phyloP scores from a whole-genome alignment of 176 grass and related monocot species.

The Lolium perenne region DNA sequence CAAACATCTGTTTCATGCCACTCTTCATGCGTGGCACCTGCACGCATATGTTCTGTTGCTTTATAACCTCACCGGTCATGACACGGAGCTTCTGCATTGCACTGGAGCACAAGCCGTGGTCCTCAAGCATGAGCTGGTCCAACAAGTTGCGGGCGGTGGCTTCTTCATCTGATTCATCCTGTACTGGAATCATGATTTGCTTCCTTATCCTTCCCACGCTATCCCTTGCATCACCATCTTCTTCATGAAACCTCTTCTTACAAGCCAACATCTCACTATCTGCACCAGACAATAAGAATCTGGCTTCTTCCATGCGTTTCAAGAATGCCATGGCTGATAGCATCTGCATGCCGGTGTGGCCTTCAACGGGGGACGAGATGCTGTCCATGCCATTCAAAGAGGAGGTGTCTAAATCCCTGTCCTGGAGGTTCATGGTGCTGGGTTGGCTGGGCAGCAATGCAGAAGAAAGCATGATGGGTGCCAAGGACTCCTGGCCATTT shows the following conservation, averaged over 20 bases:
- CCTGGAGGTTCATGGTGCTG: neutral
- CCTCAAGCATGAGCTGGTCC: slow-evolving; percentile 40
- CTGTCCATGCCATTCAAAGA: neutral
- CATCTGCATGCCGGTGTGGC: neutral
- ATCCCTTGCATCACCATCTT: slow-evolving; percentile 26
- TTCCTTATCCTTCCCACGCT: slow-evolving; percentile 45
- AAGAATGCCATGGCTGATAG: neutral
- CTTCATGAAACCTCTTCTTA: slow-evolving; percentile 37
- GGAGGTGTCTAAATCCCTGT: neutral
- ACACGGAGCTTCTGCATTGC: neutral
- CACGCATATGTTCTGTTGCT: slow-evolving; percentile 1
- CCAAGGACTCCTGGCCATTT: neutral
- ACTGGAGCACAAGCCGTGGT: neutral
- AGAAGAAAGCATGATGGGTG: neutral
- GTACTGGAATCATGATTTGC: neutral
- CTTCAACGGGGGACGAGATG: neutral
- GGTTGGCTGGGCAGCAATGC: neutral
- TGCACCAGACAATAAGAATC: slow-evolving; percentile 51
- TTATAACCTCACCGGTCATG: neutral
- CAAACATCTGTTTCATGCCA: slow-evolving; percentile 24
- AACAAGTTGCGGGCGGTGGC: slow-evolving; percentile 39
- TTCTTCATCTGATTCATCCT: slow-evolving; percentile 4
- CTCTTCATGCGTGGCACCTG: slow-evolving; percentile 4
- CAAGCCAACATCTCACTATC: neutral
- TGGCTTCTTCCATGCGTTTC: slow-evolving; percentile 50